These are phyloP conservation scores for Mycena epipterygia DNA, from an alignment of 768 basidiomycete genomes.

Conservation along the genomic window DNA sequence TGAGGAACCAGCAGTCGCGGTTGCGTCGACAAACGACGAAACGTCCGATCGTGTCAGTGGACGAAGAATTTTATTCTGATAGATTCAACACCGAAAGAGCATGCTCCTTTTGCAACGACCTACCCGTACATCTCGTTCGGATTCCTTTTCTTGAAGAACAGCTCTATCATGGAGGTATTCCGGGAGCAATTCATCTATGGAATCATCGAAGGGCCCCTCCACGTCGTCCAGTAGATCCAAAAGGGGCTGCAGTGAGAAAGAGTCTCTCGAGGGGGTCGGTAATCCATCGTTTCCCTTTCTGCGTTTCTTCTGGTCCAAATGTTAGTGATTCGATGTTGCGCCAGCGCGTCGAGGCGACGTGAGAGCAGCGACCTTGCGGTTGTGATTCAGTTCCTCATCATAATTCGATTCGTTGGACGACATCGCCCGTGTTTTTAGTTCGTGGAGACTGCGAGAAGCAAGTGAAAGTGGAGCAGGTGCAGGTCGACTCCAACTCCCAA, in stretches of 20 bases:
- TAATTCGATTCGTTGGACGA: constrained; percentile 32
- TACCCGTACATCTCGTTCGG: constrained; percentile 40
- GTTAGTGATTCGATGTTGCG: not conserved
- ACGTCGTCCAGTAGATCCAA: constrained; percentile 24
- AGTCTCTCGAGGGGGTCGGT: constrained; percentile 24
- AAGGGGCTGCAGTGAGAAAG: constrained; percentile 32
- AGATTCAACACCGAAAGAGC: not conserved
- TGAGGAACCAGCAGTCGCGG: constrained; percentile 28
- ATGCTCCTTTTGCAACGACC: constrained; percentile 26
- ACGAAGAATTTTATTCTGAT: constrained; percentile 52
- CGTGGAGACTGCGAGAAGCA: too few relatives aligned
- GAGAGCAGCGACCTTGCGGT: constrained; percentile 22
- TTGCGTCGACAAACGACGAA: constrained; percentile 48
- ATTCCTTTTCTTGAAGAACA: constrained; percentile 37
- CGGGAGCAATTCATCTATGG: constrained; percentile 48
- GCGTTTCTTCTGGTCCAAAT: constrained; percentile 33
- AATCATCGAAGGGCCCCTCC: constrained; percentile 48
- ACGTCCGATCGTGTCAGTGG: constrained; percentile 59
- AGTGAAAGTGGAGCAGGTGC: too few relatives aligned
- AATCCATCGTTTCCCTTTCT: constrained; percentile 40
- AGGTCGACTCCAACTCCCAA: too few relatives aligned
- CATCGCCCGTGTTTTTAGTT: constrained; percentile 1
- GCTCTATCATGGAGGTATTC: constrained; percentile 51
- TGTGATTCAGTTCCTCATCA: constrained; percentile 4
- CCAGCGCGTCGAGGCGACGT: not conserved